Conservation (phyloP, 441 rosid genomes). For the Daphne laureola region DNA sequence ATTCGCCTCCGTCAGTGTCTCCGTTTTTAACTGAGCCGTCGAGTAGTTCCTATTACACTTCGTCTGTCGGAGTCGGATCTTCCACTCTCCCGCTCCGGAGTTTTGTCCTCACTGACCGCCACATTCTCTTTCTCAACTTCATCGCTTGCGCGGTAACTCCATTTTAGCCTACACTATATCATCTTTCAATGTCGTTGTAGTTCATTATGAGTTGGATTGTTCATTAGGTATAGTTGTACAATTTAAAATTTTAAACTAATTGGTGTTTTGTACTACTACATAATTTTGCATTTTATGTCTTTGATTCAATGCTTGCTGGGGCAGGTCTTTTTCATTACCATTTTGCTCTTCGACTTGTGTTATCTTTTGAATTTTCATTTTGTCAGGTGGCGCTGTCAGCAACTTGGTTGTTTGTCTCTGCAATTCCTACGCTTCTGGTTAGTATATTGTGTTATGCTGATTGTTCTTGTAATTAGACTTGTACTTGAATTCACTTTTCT, state of each 20-base stretch:
- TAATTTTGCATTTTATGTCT: conserved; percentile 4
- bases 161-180: not conserved
- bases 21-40: conserved; percentile 26
- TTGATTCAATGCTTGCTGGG: not conserved
- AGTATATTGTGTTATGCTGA: conserved; percentile 7
- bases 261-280: not conserved
- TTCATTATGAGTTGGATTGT: not conserved
- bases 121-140: conserved; percentile 50
- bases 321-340: too few species aligned
- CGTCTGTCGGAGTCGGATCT: conserved; percentile 66
- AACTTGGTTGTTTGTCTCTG: conserved; percentile 75
- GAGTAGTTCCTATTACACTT: conserved; percentile 27
- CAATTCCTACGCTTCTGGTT: conserved; percentile 79
- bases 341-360: conserved; percentile 1
- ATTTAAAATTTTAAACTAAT: not conserved
- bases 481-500: not conserved
- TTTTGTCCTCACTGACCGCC: conserved; percentile 57
- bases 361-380: not conserved
- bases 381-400: conserved; percentile 72
- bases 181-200: not conserved
- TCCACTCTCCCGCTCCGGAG: conserved; percentile 42
- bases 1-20: conserved; percentile 13
- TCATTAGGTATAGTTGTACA: not conserved
- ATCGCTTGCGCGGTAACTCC: conserved; percentile 54
- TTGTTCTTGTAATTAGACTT: not conserved